Evolutionary conservation across 1,284 basidiomycete species (phyloP), one percentile per base, ranked within the genome.

Genomic region (Exobasidium cylindrosporum): DNA sequence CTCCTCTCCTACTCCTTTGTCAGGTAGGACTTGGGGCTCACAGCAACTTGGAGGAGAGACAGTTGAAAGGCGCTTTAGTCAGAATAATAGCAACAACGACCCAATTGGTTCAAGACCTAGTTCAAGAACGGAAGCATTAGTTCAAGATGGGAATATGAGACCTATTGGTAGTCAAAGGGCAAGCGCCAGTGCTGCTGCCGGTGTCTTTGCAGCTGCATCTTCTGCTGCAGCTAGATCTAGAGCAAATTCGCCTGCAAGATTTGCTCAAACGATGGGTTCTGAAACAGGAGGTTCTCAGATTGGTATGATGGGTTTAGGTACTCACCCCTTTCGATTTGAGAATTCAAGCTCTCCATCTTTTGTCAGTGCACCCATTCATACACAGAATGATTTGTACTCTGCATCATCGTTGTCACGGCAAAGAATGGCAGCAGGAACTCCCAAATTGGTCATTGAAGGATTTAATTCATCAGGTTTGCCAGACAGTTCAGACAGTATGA

Each of bases 401-500:
- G 7, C 47, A 26, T 7, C 29, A 24, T 14, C 21, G 21, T 26
- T 44, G 21, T 13, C 24, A 6, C n/a, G 21, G 13, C 3, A 35
- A 30, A 35, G 53, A 40, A 23, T 2, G 23, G n/a, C 30, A 26
- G 31, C 40, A 35, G 53, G 40, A 2, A 55, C 53, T 21, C 53
- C 53, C 29, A 55, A 35, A 44, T 28, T 55, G 32, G 53, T 55
- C 53, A 26, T 55, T 4, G 53, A 55, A 40, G 53, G 30, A n/a
- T 31, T 31, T 23, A 14, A 55, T 17, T 44, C 40, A 28, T 23
- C 21, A 31, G 24, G 21, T 24, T 14, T 50, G 47, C 7, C 10
- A 21, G 29, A 14, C 7, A 50, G 7, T 14, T 7, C 7, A 50
- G 47, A 50, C 24, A 23, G 14, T 7, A 7, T 7, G 47, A 50